These are phyloP conservation scores for Rhizoclosmatium globosum DNA, from an alignment of 192 early-diverging fungal species.

Conservation along the genomic window DNA sequence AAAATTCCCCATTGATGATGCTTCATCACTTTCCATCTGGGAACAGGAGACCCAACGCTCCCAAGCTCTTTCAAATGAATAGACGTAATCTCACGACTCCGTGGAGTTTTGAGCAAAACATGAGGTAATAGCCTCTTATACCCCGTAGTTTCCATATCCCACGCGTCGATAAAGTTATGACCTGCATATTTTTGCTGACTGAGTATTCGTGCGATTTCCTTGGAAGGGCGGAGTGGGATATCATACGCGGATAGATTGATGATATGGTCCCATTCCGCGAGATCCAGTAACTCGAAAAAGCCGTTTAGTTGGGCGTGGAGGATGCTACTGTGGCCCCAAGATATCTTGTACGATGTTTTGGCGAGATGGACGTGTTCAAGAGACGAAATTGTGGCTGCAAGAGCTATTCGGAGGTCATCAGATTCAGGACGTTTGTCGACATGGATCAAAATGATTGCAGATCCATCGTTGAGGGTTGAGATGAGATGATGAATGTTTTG, in stretches of 20 bases:
- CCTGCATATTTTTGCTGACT: conserved; percentile 7
- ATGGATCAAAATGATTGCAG: conserved; percentile 55
- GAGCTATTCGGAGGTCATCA: neutral
- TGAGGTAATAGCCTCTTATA: conserved; percentile 2
- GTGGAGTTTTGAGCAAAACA: neutral
- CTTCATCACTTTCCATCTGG: conserved; percentile 41
- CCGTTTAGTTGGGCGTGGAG: conserved; percentile 55
- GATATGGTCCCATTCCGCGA: conserved; percentile 64
- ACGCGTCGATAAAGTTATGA: conserved; percentile 53
- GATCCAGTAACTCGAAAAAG: conserved; percentile 57
- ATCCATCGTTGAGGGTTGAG: conserved; percentile 49
- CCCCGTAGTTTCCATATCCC: conserved; percentile 40
- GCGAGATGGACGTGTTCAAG: conserved; percentile 45
- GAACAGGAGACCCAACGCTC: conserved; percentile 35
- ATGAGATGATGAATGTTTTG: conserved; percentile 28
- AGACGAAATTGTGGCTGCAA: conserved; percentile 34
- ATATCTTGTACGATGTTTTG: conserved; percentile 37
- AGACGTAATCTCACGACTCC: conserved; percentile 1
- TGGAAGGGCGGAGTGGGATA: conserved; percentile 47
- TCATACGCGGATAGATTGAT: conserved; percentile 56
- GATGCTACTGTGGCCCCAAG: conserved; percentile 58
- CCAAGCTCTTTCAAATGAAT: conserved; percentile 36
- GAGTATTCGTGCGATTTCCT: conserved; percentile 46
- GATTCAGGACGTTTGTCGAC: conserved; percentile 40
- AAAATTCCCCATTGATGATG: conserved; percentile 53